Conservation (phyloP, 495 filamentous ascomycete species). For the Thermothielavioides terrestris region DNA sequence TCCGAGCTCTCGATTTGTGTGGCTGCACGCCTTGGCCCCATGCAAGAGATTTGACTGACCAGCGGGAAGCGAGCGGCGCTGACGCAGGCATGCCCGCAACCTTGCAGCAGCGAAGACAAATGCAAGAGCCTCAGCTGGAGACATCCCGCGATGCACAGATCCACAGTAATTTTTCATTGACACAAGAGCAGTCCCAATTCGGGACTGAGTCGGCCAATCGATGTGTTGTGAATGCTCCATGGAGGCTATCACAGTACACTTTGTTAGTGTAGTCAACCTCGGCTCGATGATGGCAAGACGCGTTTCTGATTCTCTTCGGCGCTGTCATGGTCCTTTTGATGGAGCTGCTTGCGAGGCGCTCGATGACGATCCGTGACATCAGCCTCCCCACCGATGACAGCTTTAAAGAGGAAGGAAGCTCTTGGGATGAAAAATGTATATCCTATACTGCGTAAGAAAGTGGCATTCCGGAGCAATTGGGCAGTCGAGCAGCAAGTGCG, state of each 20-base stretch:
- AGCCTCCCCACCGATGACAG: conserved; percentile 1
- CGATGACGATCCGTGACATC: conserved; percentile 18
- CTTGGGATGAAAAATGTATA: too few species aligned
- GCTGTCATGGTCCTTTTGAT: not conserved
- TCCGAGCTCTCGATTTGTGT: conserved; percentile 2
- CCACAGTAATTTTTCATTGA: conserved; percentile 11
- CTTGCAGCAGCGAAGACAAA: not conserved
- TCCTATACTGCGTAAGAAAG: too few species aligned
- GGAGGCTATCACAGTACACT: too few species aligned
- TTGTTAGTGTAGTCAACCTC: too few species aligned
- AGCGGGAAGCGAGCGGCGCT: conserved; percentile 4
- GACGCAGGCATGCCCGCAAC: not conserved
- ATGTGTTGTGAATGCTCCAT: too few species aligned
- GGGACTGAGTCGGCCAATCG: not conserved
- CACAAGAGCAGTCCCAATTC: conserved; percentile 2
- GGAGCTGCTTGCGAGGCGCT: not conserved
- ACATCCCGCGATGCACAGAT: not conserved
- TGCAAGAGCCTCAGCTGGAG: conserved; percentile 1
- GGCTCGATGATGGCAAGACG: not conserved
- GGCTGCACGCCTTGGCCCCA: conserved; percentile 7
- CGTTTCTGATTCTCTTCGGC: not conserved
- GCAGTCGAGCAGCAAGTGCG: too few species aligned
- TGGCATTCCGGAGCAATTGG: too few species aligned
- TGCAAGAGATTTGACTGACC: conserved; percentile 7
- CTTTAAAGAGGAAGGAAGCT: not conserved